A percentile compares a stretch with the other conserved stretches of the same genome.
phyloP scores from a whole-genome alignment of 2,329 filamentous ascomycete genomes.

The Mollisia scopiformis region DNA sequence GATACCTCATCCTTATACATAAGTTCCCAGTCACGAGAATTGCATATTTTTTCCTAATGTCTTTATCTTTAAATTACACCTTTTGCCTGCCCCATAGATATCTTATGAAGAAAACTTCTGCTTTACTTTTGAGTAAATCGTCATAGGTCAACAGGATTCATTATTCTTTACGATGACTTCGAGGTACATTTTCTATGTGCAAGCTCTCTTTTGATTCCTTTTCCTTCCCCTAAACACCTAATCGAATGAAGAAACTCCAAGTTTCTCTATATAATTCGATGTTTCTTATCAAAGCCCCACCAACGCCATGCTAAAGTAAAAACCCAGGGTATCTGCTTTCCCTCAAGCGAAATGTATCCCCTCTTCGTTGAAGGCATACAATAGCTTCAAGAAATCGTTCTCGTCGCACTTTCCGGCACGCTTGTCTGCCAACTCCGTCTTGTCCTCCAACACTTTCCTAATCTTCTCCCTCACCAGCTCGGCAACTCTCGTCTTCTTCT shows the following conservation, averaged over 20 bases:
- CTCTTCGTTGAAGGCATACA: slow-evolving; percentile 85
- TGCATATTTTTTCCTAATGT: too few relatives aligned
- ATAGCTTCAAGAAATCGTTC: slow-evolving; percentile 83
- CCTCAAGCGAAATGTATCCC: slow-evolving; percentile 78
- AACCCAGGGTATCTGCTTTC: not conserved
- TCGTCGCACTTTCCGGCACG: slow-evolving; percentile 87
- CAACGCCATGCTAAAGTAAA: slow-evolving; percentile 32
- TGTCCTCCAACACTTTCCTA: slow-evolving; percentile 78
- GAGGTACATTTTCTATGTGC: not conserved
- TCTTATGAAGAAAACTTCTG: too few relatives aligned
- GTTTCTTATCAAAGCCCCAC: slow-evolving; percentile 5
- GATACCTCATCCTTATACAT: too few relatives aligned
- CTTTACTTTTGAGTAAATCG: too few relatives aligned
- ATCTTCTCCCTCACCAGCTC: slow-evolving; percentile 88
- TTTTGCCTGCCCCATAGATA: too few relatives aligned
- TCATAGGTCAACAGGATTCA: not conserved
- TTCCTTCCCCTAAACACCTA: not conserved
- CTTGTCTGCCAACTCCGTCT: slow-evolving; percentile 80
- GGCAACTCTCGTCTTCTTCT: slow-evolving; percentile 78
- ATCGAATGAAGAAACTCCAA: not conserved
- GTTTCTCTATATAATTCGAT: not conserved
- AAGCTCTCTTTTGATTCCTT: too few relatives aligned
- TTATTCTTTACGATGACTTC: not conserved
- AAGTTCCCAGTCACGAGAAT: too few relatives aligned
- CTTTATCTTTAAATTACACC: too few relatives aligned